phyloP scores from a whole-genome alignment of 2,329 filamentous ascomycete species.

The Macrophomina phaseolina region DNA sequence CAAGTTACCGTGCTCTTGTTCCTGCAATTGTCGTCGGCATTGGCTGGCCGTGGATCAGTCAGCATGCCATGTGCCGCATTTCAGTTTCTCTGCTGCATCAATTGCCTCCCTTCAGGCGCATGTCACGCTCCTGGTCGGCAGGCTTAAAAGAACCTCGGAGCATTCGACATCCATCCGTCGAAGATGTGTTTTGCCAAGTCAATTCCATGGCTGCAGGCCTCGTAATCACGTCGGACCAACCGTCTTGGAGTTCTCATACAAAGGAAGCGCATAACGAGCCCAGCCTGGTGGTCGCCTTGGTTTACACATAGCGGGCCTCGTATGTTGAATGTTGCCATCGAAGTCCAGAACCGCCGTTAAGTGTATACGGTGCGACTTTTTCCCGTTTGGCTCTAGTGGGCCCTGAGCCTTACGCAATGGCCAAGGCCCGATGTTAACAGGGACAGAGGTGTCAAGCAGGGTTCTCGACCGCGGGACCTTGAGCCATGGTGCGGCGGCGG shows the following conservation, averaged over 20 bases:
- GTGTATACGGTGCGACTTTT: too few species aligned
- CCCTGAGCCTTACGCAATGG: background rate
- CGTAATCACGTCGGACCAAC: too few species aligned
- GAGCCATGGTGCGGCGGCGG: background rate
- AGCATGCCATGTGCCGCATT: background rate
- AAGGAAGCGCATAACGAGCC: background rate
- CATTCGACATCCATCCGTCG: background rate
- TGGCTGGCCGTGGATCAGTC: background rate
- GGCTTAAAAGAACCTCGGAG: background rate
- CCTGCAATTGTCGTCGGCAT: background rate
- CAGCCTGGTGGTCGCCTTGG: background rate
- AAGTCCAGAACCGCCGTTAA: too few species aligned
- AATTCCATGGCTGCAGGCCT: background rate
- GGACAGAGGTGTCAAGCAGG: background rate
- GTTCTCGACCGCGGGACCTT: background rate
- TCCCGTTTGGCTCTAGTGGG: background rate
- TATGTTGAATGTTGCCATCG: too few species aligned
- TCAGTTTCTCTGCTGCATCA: background rate
- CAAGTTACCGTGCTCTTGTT: background rate
- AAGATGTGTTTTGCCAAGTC: background rate
- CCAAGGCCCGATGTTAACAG: background rate
- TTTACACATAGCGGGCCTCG: background rate
- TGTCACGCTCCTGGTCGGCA: too few species aligned
- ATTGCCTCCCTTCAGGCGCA: background rate
- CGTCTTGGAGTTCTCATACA: too few species aligned